Conservation (phyloP, 345 rosid genomes). For the Citrus sinensis region DVS_A1.0 CM039163.1:50114501-50115000, state of each 20-base stretch:
- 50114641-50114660: background rate
- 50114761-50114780: background rate
- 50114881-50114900: background rate
- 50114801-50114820: background rate
- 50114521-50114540: slow-evolving; percentile 88
- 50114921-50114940: slow-evolving; percentile 27
- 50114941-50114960: slow-evolving; percentile 15
- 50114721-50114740: background rate
- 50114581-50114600: background rate
- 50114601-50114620: background rate
- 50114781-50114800: background rate
- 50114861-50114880: background rate
- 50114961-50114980: slow-evolving; percentile 9
- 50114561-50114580: slow-evolving; percentile 8
- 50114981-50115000: slow-evolving; percentile 14
- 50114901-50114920: slow-evolving; percentile 38
- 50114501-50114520: slow-evolving; percentile 79
- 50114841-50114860: background rate
- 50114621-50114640: background rate
- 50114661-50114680: too few species aligned
- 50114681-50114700: background rate
- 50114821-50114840: background rate
- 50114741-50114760: background rate
- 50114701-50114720: background rate
- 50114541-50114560: slow-evolving; percentile 96